phyloP scores from a whole-genome alignment of 495 filamentous ascomycete species.

The Penicillium steckii region DNA sequence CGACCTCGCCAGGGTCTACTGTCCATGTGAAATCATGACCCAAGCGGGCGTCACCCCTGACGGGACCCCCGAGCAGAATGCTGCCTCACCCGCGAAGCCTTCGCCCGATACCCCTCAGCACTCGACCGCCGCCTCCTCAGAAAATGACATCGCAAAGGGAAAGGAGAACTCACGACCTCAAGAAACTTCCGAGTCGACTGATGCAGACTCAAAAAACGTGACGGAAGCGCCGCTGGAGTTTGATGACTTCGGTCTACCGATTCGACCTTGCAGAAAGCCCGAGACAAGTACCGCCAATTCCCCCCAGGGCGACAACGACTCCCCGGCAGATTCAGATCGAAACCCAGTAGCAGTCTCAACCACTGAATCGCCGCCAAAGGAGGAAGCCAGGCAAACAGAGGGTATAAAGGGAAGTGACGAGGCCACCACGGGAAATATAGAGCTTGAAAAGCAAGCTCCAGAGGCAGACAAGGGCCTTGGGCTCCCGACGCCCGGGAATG shows the following conservation, averaged over 20 bases:
- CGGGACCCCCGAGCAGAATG: constrained; percentile 17
- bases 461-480: constrained; percentile 4
- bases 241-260: constrained; percentile 49
- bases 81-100: constrained; percentile 7
- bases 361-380: constrained; percentile 3
- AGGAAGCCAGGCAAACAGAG: constrained; percentile 1
- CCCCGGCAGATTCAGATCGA: constrained; percentile 24
- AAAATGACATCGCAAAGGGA: constrained; percentile 11
- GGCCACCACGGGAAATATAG: neutral
- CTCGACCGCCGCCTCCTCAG: constrained; percentile 6
- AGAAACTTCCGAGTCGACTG: neutral
- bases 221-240: constrained; percentile 25
- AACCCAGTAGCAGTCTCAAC: constrained; percentile 5
- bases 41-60: constrained; percentile 19
- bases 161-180: constrained; percentile 19
- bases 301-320: constrained; percentile 17
- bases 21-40: constrained; percentile 33
- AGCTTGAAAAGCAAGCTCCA: constrained; percentile 1
- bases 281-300: constrained; percentile 13
- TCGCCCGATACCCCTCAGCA: constrained; percentile 10
- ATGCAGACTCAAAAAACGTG: constrained; percentile 5
- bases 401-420: neutral
- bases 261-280: constrained; percentile 30
- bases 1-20: constrained; percentile 9
- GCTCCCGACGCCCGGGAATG: neutral